Percentiles rank a stretch among this genome's conserved stretches.
Evolutionary conservation across 2,329 filamentous ascomycete genomes (phyloP).

Genomic region (Monilinia fructigena): DNA sequence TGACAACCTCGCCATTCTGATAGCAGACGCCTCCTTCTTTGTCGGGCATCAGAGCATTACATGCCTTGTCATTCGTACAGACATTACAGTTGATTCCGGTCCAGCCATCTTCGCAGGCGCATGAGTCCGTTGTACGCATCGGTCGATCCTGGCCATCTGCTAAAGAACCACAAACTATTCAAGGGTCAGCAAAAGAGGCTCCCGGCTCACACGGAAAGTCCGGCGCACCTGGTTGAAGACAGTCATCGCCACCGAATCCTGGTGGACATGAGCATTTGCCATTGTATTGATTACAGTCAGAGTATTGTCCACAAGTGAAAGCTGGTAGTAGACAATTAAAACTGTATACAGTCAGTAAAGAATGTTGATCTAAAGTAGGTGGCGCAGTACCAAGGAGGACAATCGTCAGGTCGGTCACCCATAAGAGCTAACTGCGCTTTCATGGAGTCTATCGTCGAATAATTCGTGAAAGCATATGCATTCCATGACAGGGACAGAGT

Average conservation of each 20-base stretch:
- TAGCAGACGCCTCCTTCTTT: slow-evolving; percentile 86
- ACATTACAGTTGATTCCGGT: slow-evolving; percentile 97
- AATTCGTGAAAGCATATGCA: slow-evolving; percentile 51
- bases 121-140: slow-evolving; percentile 68
- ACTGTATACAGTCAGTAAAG: slow-evolving; percentile 48
- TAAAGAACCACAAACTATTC: slow-evolving; percentile 77
- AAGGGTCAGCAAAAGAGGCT: slow-evolving; percentile 25
- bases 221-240: slow-evolving; percentile 69
- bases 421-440: slow-evolving; percentile 68
- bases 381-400: slow-evolving; percentile 68
- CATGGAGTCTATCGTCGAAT: slow-evolving; percentile 59
- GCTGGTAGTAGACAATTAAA: slow-evolving; percentile 97
- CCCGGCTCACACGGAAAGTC: not conserved
- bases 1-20: slow-evolving; percentile 82
- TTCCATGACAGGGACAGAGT: slow-evolving; percentile 45
- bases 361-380: not conserved
- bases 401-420: slow-evolving; percentile 71
- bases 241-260: slow-evolving; percentile 93
- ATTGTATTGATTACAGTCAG: slow-evolving; percentile 82
- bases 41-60: slow-evolving; percentile 82
- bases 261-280: slow-evolving; percentile 91
- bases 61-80: slow-evolving; percentile 79
- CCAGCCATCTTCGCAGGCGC: slow-evolving; percentile 92
- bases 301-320: slow-evolving; percentile 88
- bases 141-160: slow-evolving; percentile 76